Conservation (phyloP, 345 rosid species). For the Jatropha curcas region DNA sequence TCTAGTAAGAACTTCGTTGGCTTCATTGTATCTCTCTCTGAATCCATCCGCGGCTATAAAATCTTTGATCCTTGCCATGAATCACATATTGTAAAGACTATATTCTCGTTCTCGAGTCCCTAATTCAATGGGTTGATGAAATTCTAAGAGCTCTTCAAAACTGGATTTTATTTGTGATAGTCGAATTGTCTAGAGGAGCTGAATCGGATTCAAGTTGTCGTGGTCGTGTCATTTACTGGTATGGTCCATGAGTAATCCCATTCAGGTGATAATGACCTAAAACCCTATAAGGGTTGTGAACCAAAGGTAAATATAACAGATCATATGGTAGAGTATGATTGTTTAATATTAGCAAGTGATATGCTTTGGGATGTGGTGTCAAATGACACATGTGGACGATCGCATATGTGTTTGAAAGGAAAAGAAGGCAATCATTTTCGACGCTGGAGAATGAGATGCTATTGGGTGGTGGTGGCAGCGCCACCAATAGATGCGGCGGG, state of each 20-base stretch:
- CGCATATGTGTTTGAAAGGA: conserved; percentile 30
- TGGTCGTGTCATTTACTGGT: conserved; percentile 48
- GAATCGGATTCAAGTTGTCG: conserved; percentile 39
- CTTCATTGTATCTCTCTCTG: conserved; percentile 79
- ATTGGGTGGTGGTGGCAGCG: background rate
- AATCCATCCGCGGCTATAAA: conserved; percentile 68
- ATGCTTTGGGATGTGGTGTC: conserved; percentile 52
- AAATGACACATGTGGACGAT: conserved; percentile 35
- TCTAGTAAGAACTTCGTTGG: conserved; percentile 67
- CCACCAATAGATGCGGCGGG: conserved; percentile 6
- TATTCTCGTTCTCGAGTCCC: conserved; percentile 54
- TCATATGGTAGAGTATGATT: conserved; percentile 38
- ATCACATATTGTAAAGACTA: conserved; percentile 47
- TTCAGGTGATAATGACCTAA: conserved; percentile 43
- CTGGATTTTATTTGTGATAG: too few relatives aligned
- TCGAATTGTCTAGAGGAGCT: conserved; percentile 48
- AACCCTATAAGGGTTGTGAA: conserved; percentile 39
- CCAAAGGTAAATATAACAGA: conserved; percentile 43
- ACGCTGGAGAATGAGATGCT: conserved; percentile 10
- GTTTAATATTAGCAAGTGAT: conserved; percentile 47
- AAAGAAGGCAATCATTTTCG: conserved; percentile 13
- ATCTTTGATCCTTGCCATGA: conserved; percentile 64
- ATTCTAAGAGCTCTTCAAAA: too few relatives aligned
- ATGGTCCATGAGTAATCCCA: conserved; percentile 31
- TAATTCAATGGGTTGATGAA: conserved; percentile 69